phyloP scores from a whole-genome alignment of 441 rosid genomes.

The Syzygium syzygioides region DNA sequence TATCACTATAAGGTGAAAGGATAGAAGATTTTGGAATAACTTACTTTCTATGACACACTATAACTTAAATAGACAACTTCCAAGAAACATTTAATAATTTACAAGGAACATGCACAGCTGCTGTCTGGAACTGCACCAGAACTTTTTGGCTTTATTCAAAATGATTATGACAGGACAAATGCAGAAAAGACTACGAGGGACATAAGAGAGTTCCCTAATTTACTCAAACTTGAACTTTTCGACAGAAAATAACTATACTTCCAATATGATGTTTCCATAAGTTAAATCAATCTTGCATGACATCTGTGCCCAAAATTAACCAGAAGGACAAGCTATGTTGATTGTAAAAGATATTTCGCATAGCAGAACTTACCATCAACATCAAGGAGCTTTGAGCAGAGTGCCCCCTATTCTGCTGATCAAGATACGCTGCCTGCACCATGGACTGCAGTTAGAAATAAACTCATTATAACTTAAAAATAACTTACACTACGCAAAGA shows the following conservation, averaged over 20 bases:
- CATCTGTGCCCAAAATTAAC: neutral
- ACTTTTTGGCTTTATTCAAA: neutral
- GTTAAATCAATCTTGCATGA: neutral
- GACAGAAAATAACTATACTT: neutral
- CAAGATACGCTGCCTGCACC: constrained; percentile 77
- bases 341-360: neutral
- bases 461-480: neutral
- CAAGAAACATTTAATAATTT: neutral
- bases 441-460: neutral
- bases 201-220: neutral
- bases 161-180: neutral
- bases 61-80: neutral
- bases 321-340: neutral
- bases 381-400: constrained; percentile 37
- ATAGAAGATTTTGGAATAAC: neutral
- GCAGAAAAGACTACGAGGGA: neutral
- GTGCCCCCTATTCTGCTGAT: constrained; percentile 28
- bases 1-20: constrained; percentile 4
- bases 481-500: neutral
- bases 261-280: neutral
- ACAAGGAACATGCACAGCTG: neutral
- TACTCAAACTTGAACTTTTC: neutral
- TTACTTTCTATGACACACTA: neutral
- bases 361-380: constrained; percentile 57
- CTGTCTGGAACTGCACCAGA: neutral